Evolutionary conservation across 495 filamentous ascomycete species (phyloP).

Genomic region (Xylaria acuta): DNA sequence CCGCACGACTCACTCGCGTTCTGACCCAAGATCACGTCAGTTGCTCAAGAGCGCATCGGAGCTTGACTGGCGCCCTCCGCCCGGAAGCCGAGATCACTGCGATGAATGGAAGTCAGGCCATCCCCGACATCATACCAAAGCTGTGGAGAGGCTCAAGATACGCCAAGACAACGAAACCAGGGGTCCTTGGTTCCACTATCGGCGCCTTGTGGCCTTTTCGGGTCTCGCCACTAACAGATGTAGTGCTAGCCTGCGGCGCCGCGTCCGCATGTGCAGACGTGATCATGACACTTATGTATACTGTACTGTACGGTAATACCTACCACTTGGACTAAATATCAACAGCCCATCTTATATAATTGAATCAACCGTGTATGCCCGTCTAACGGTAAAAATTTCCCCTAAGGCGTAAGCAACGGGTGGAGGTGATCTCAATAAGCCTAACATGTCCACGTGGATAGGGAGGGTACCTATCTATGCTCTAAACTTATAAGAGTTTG

Average conservation of each 20-base stretch:
- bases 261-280: conserved; percentile 16
- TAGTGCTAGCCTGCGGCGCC: conserved; percentile 17
- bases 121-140: conserved; percentile 12
- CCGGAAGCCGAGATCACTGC: background rate
- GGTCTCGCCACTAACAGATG: background rate
- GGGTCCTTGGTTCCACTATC: background rate
- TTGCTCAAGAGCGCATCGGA: background rate
- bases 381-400: background rate
- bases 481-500: background rate
- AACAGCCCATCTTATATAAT: conserved; percentile 7
- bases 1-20: background rate
- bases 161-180: conserved; percentile 8
- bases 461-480: background rate
- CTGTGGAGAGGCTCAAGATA: conserved; percentile 15
- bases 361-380: background rate
- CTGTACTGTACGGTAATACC: background rate
- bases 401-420: background rate
- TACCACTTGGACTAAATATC: background rate
- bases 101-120: conserved; percentile 7
- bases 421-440: background rate
- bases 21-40: conserved; percentile 6
- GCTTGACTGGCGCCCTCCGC: background rate
- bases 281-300: no score
- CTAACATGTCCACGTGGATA: background rate
- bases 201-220: background rate